Evolutionary conservation across 768 basidiomycete genomes (phyloP), one percentile per base, ranked within the genome.

Genomic region (Mycena galericulata): DNA sequence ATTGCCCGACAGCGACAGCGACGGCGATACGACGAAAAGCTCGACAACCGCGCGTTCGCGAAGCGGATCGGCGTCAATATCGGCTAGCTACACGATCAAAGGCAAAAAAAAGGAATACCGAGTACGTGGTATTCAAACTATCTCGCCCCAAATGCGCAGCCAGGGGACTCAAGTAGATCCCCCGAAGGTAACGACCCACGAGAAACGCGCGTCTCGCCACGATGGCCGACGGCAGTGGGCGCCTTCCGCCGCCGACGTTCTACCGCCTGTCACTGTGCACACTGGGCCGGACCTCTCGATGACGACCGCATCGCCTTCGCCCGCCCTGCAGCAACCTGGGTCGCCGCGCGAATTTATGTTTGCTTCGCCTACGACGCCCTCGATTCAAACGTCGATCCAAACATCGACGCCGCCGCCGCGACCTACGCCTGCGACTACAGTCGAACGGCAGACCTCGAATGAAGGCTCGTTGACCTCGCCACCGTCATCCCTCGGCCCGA

Each of bases 101-200:
- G 81, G 82, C 65, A 83, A 79, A 67, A 86, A 81, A 77, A 88
- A 84, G 73, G 82, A 84, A 75, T 94, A 95, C 72, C 86, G 84
- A 59, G 85, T 87, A 41, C 82, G 88, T 69, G 93, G 90, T 66
- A 87, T 93, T 65, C 94, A 96, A 80, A 94, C 93, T 57, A 79
- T 84, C 66, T 77, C 82, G 43, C 83, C 53, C 82, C 56, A 87
- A 89, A 74, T 85, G 83, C 82, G 83, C 59, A 84, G 82, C 72
- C 84, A 88, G 75, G 84, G 83, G 47, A 84, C 92, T 64, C 93
- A 94, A 83, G 89, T 87, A 55, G 77, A 75, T 57, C 43, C 77
- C 49, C 68, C 72, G 29, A 75, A 71, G 71, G 70, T 74, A 65
- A 59, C 68, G 38, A 65, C 68, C 41, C 68, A 70, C 66, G 69